These are phyloP conservation scores for Pachysandra terminalis DNA, from an alignment of 164 flowering plant genomes.

Conservation along the genomic window DNA sequence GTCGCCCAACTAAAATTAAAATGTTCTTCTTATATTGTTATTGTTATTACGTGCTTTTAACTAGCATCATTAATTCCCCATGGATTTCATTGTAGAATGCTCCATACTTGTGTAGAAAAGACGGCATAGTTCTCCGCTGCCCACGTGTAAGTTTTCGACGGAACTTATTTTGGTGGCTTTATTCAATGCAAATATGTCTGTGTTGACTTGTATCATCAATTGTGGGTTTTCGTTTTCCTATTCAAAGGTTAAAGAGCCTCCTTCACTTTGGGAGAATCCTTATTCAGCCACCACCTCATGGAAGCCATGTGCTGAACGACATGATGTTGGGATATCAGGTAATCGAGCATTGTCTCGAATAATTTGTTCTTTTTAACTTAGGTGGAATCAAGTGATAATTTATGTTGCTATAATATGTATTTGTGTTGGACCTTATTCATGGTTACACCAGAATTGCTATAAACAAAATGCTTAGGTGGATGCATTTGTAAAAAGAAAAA, in stretches of 20 bases:
- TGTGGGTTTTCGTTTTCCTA: not conserved
- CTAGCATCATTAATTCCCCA: not conserved
- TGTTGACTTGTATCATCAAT: not conserved
- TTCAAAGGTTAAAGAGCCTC: constrained; percentile 75
- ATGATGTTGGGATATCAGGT: constrained; percentile 62
- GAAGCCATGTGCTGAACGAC: constrained; percentile 97
- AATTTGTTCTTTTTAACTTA: not conserved
- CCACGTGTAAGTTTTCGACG: constrained; percentile 57
- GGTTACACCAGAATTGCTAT: no score
- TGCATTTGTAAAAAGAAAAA: no score
- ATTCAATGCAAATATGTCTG: constrained; percentile 2
- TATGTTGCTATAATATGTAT: no score
- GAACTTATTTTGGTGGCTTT: not conserved
- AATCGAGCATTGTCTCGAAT: not conserved
- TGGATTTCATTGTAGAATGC: constrained; percentile 52
- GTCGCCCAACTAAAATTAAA: no score
- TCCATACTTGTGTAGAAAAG: constrained; percentile 89
- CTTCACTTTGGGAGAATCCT: constrained; percentile 98
- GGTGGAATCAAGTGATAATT: no score
- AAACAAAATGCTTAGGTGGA: no score
- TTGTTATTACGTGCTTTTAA: no score
- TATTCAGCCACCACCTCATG: constrained; percentile 90
- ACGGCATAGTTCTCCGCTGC: constrained; percentile 82
- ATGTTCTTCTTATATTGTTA: no score
- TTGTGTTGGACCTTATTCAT: no score